These are phyloP conservation scores for Abelmoschus esculentus DNA, from an alignment of 345 rosid genomes.

Conservation along the genomic window DNA sequence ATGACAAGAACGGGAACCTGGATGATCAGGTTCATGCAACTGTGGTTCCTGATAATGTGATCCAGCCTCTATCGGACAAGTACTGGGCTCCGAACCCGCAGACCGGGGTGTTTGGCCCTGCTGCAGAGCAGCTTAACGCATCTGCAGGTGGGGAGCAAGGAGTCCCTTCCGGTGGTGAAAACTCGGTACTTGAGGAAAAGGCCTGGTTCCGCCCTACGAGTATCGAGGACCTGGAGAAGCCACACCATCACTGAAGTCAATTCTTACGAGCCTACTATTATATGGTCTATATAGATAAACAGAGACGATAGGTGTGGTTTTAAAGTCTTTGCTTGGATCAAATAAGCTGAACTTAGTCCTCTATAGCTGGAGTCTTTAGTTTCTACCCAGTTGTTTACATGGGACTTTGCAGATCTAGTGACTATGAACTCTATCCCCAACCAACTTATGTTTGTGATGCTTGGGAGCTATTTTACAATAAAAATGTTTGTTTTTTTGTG, in stretches of 20 bases:
- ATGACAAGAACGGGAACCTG: conserved; percentile 87
- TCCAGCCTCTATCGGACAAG: conserved; percentile 53
- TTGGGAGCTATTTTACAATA: neutral
- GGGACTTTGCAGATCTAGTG: neutral
- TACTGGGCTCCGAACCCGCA: conserved; percentile 96
- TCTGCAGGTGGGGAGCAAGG: conserved; percentile 15
- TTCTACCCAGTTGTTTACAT: neutral
- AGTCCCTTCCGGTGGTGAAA: neutral
- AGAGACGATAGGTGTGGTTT: neutral
- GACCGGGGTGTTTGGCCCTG: conserved; percentile 89
- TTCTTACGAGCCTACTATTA: neutral
- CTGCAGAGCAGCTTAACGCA: conserved; percentile 25
- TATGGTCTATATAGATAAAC: neutral
- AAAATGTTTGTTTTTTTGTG: neutral
- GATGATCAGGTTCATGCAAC: conserved; percentile 51
- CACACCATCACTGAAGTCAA: conserved; percentile 28
- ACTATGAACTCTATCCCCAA: neutral
- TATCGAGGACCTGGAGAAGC: conserved; percentile 85
- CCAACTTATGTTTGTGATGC: neutral
- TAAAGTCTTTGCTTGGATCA: neutral
- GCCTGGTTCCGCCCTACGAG: conserved; percentile 96
- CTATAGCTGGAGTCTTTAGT: neutral
- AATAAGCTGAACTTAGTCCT: neutral
- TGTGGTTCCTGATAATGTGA: conserved; percentile 64
- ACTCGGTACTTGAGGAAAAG: conserved; percentile 56